phyloP scores from a whole-genome alignment of 2,329 filamentous ascomycete genomes.

The Aspergillus ibericus region DNA sequence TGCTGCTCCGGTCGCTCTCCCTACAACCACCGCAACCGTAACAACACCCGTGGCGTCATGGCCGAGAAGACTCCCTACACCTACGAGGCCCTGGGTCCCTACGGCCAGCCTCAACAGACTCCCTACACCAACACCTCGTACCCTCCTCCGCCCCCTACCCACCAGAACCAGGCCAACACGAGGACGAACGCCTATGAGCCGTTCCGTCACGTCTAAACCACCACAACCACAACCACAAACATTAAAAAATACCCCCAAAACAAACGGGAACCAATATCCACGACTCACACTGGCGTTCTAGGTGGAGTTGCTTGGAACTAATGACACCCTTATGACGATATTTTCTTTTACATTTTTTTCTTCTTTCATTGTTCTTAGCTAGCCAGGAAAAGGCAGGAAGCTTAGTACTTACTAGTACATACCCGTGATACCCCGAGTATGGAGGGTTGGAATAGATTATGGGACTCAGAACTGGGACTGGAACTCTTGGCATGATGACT shows the following conservation, averaged over 20 bases:
- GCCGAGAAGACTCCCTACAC: constrained; percentile 63
- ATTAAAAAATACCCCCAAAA: background rate
- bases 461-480: background rate
- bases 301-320: background rate
- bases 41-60: constrained; percentile 42
- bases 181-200: constrained; percentile 37
- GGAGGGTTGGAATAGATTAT: background rate
- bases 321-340: background rate
- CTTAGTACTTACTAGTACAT: background rate
- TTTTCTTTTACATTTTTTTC: background rate
- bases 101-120: constrained; percentile 22
- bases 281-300: background rate
- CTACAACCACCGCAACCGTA: constrained; percentile 45
- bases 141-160: constrained; percentile 26
- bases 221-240: background rate
- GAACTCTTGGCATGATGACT: background rate
- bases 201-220: constrained; percentile 38
- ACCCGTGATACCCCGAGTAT: background rate
- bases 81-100: constrained; percentile 55
- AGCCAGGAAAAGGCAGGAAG: background rate
- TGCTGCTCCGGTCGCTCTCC: constrained; percentile 74
- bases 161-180: constrained; percentile 27
- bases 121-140: constrained; percentile 29
- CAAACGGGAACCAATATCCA: background rate
- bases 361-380: background rate